Evolutionary conservation across 1,139 yeast genomes (phyloP), one percentile per base, ranked within the genome.

Genomic region (Candida pseudoviswanathii): DNA sequence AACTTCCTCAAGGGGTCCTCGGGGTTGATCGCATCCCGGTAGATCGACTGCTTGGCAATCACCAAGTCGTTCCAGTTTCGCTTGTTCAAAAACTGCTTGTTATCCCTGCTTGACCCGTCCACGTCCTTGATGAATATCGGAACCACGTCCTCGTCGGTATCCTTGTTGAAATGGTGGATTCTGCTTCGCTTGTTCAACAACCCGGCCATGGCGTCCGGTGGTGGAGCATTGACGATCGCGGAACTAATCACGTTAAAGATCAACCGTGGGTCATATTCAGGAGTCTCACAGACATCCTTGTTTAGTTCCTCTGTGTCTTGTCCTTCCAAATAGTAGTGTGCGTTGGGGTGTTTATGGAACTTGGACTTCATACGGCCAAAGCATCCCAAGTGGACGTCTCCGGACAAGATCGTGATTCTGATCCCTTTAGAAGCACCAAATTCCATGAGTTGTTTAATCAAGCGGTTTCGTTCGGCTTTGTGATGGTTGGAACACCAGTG

Each of bases 401-500:
- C 99, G 7, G 92, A 83, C 41, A 92, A 73, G 53, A 92, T 85
- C 5, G 98, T 90, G 49, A 92, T 70, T 58, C 99, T 77, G 5
- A 88, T 82, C 3, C 86, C 85, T 56, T 79, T 67, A 29, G 68
- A 58, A 36, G 87, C 80, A 3, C 94, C 90, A 59, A 88, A 81
- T 44, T 79, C 80, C 55, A 82, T 81, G 45, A 89, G 70, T 47
- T 73, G 70, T 46, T 74, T 73, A 43, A 89, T 69, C 45, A 90
- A 71, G 55, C 63, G 64, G 65, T 89, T 89, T 52, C 97, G 78
- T 67, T 89, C 97, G 47, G 71, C 68, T 64, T 89, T 89, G 58
- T 92, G 99, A 64, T 85, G 80, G 52, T 78, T 78, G 4, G 97
- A 87, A 67, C 97, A 91, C 98, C 98, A 92, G 67, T 94, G 98